Evolutionary conservation across 495 filamentous ascomycete genomes (phyloP), one percentile per base, ranked within the genome.

Genomic region (Neurospora sp.): DNA sequence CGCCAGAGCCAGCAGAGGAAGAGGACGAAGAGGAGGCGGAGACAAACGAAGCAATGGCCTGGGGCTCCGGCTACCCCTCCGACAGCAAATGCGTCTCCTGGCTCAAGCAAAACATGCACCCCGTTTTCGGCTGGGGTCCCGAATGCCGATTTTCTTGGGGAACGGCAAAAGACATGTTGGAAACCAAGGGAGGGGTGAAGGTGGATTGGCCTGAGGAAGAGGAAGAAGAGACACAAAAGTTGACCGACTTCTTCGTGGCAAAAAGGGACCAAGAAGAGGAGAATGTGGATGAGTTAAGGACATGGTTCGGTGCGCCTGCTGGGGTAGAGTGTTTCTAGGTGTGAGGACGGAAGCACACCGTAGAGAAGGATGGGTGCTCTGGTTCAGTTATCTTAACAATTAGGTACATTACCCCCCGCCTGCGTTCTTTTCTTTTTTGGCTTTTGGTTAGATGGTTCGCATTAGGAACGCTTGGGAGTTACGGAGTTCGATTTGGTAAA

Each of bases 81-180:
- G 96, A 98, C 83, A 89, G 88, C 40, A 88, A 91, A 74, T 94
- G 93, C 76, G 88, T 91, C 20, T 80, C 80, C 14, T 99, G 96
- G 96, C 75, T 99, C 72, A 91, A 89, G 82, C 83, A 80, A 44
- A 93, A 93, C 75, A 97, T 97, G 91, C 90, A 99, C 74, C 92
- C 92, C 16, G 85, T 98, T 0, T 99, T 98, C 84, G 96, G 96
- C 16, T 99, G 96, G 96, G 93, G 94, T 2, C 89, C 87, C 27
- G 93, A 97, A 82, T 94, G 92, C 78, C 86, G 96, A 41, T 98
- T 98, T 74, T 96, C 93, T 78, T 99, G 96, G 96, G 92, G 92
- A 8, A 98, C 96, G 1, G 92, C 91, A 10, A 98, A 94, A 80
- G 94, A 98, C 79, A 88, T 98, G 89, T 79, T 99, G 1, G 96